A percentile compares a stretch with the other conserved stretches of the same genome.
phyloP scores from a whole-genome alignment of 1,139 yeast genomes.

The Hyphopichia fennica region DNA sequence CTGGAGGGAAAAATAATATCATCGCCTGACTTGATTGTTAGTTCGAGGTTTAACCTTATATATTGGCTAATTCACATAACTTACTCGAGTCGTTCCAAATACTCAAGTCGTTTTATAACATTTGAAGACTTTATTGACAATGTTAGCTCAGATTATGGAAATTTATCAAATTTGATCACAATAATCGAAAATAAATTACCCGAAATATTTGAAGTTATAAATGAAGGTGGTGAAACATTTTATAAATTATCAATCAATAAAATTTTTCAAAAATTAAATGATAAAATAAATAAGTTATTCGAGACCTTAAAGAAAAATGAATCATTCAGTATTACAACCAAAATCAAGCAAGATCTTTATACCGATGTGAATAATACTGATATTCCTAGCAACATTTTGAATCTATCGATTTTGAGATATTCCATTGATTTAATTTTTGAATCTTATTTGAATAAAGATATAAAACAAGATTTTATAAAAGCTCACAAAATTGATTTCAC shows the following conservation, averaged over 20 bases:
- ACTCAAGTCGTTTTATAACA: constrained; percentile 37
- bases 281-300: constrained; percentile 28
- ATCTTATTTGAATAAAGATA: constrained; percentile 19
- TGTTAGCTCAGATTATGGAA: constrained; percentile 16
- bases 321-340: constrained; percentile 1
- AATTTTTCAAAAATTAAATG: constrained; percentile 29
- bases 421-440: constrained; percentile 33
- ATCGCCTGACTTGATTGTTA: constrained; percentile 38
- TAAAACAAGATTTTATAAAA: constrained; percentile 16
- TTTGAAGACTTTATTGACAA: constrained; percentile 52
- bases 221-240: constrained; percentile 49
- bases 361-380: constrained; percentile 9
- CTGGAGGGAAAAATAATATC: constrained; percentile 29
- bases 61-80: constrained; percentile 44
- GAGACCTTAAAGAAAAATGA: constrained; percentile 17
- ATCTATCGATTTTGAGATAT: constrained; percentile 19
- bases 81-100: constrained; percentile 21
- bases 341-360: constrained; percentile 6
- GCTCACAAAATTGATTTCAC: constrained; percentile 23
- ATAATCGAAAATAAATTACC: constrained; percentile 40
- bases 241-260: constrained; percentile 42
- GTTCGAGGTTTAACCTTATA: constrained; percentile 42
- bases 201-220: constrained; percentile 43
- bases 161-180: constrained; percentile 3
- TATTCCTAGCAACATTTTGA: constrained; percentile 30